phyloP scores from a whole-genome alignment of 1,139 yeast genomes.

The Chernovozyma sophiae-reginae region DNA sequence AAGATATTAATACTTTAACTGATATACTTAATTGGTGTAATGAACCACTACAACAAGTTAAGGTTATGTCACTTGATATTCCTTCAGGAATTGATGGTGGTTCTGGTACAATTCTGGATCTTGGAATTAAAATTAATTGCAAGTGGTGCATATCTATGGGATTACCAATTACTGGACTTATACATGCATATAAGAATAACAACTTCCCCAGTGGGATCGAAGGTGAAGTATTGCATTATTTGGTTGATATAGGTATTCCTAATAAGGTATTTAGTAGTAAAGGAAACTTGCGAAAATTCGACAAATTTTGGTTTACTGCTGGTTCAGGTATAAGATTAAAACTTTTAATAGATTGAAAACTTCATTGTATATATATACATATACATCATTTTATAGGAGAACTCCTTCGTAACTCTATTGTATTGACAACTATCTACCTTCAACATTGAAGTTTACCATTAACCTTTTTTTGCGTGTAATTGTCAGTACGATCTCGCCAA shows the following conservation, averaged over 20 bases:
- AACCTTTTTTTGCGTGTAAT: no score
- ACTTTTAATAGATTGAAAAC: conserved; percentile 10
- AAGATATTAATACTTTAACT: conserved; percentile 41
- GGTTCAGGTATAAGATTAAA: conserved; percentile 29
- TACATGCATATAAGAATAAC: conserved; percentile 56
- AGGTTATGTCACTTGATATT: conserved; percentile 68
- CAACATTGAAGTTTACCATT: no score
- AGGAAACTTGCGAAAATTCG: conserved; percentile 41
- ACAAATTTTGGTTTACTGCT: conserved; percentile 40
- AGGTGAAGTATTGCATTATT: conserved; percentile 47
- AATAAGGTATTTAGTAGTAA: conserved; percentile 38
- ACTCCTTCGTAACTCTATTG: no score
- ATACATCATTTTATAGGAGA: no score
- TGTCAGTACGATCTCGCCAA: no score
- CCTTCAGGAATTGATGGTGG: conserved; percentile 87
- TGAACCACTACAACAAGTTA: conserved; percentile 40
- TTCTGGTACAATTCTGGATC: conserved; percentile 53
- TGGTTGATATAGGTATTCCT: conserved; percentile 77
- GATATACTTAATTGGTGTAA: conserved; percentile 69
- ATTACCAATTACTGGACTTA: conserved; percentile 64
- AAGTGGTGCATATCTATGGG: conserved; percentile 68
- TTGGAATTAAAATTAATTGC: conserved; percentile 28
- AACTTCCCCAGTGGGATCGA: conserved; percentile 29
- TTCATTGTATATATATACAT: not conserved
- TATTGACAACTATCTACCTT: no score